Evolutionary conservation across 495 filamentous ascomycete genomes (phyloP).

Genomic region (Penicillium goetzii): DNA sequence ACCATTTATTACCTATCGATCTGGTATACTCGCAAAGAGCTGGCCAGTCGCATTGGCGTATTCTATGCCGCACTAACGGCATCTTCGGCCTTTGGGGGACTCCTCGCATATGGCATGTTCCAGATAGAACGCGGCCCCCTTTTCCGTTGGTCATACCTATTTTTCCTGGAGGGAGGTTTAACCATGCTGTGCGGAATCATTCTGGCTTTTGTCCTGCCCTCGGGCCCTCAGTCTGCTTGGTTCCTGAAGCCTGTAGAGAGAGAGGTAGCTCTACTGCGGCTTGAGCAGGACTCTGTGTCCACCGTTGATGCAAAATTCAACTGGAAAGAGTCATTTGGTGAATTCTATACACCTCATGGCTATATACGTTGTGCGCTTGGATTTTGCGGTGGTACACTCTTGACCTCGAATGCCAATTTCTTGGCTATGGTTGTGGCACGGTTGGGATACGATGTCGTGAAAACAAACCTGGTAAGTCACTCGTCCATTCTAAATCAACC

Average conservation of each 20-base stretch:
- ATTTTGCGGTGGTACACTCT: background rate
- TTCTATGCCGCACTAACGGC: background rate
- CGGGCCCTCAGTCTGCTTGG: background rate
- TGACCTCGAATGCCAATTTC: constrained; percentile 1
- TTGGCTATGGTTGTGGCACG: constrained; percentile 1
- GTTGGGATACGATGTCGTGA: background rate
- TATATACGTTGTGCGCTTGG: background rate
- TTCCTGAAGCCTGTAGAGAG: background rate
- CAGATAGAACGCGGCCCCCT: background rate
- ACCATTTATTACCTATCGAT: background rate
- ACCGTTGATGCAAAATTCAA: background rate
- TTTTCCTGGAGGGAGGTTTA: background rate
- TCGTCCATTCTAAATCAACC: background rate
- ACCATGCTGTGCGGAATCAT: background rate
- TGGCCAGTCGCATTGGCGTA: background rate
- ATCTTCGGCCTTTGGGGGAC: background rate
- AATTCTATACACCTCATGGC: background rate
- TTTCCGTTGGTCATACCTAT: background rate
- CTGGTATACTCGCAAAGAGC: background rate
- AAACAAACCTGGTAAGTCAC: background rate
- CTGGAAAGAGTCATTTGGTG: background rate
- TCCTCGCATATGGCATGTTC: background rate
- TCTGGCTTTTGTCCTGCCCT: background rate
- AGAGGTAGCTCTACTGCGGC: background rate
- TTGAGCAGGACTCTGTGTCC: background rate